Evolutionary conservation across 495 filamentous ascomycete species (phyloP).

Genomic region (Penicillium goetzii): DNA sequence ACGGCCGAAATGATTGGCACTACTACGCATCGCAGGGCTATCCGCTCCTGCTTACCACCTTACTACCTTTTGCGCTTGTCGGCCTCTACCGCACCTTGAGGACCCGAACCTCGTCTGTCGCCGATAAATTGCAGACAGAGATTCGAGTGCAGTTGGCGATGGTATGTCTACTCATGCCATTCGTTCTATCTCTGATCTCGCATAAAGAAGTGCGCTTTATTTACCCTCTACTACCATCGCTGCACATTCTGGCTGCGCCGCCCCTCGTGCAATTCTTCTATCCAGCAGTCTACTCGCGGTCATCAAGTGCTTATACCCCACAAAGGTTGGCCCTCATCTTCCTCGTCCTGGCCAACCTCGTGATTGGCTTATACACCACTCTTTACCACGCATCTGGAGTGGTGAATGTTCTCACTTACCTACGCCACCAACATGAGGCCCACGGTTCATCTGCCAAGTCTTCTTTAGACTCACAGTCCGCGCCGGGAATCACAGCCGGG

Average conservation of each 20-base stretch:
- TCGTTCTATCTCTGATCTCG: constrained; percentile 73
- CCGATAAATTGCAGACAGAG: constrained; percentile 35
- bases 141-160: constrained; percentile 62
- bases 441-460: constrained; percentile 32
- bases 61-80: constrained; percentile 71
- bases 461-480: not conserved
- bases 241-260: constrained; percentile 78
- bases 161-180: constrained; percentile 61
- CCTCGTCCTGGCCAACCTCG: constrained; percentile 66
- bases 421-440: constrained; percentile 70
- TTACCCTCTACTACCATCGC: constrained; percentile 84
- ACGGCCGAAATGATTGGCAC: constrained; percentile 88
- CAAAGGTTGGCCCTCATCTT: constrained; percentile 59
- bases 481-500: constrained; percentile 63
- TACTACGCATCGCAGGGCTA: constrained; percentile 93
- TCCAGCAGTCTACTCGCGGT: constrained; percentile 37
- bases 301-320: constrained; percentile 37
- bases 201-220: constrained; percentile 99
- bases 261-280: constrained; percentile 69
- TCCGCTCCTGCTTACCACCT: constrained; percentile 83
- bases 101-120: constrained; percentile 32
- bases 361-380: constrained; percentile 74
- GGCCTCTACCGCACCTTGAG: constrained; percentile 63
- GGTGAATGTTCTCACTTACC: constrained; percentile 69
- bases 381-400: constrained; percentile 79